Evolutionary conservation across 2,329 filamentous ascomycete genomes (phyloP).

Genomic region (Ceratocystis variospora): DNA sequence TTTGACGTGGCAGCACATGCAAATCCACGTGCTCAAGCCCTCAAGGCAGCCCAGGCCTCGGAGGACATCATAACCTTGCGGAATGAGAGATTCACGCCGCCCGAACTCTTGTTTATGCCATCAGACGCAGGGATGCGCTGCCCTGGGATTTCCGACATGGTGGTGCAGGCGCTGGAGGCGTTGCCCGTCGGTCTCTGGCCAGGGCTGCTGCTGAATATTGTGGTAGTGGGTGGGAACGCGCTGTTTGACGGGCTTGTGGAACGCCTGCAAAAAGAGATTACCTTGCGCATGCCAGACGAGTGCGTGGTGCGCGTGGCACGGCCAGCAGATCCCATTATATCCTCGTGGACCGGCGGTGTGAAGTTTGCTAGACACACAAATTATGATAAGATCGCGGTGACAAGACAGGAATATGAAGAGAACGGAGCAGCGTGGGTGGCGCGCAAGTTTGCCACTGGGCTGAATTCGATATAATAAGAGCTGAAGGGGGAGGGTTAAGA

Average conservation of each 20-base stretch:
- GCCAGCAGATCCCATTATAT: constrained; percentile 59
- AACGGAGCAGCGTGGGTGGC: constrained; percentile 62
- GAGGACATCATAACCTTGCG: constrained; percentile 79
- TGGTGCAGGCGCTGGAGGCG: constrained; percentile 61
- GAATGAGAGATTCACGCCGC: constrained; percentile 83
- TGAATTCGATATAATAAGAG: constrained; percentile 11
- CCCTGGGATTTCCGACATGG: constrained; percentile 66
- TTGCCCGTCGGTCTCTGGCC: constrained; percentile 77
- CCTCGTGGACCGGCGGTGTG: constrained; percentile 76
- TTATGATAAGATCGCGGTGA: constrained; percentile 58
- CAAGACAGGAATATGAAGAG: constrained; percentile 81
- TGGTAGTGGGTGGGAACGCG: constrained; percentile 78
- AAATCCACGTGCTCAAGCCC: constrained; percentile 26
- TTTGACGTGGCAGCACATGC: constrained; percentile 57
- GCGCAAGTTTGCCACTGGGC: constrained; percentile 45
- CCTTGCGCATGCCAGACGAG: constrained; percentile 57
- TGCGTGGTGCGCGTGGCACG: constrained; percentile 62
- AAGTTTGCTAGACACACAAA: constrained; percentile 57
- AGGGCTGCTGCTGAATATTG: constrained; percentile 68
- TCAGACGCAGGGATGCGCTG: constrained; percentile 74
- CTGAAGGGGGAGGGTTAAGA: neutral
- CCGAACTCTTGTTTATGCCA: constrained; percentile 80
- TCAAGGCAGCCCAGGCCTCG: constrained; percentile 32
- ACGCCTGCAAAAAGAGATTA: constrained; percentile 61
- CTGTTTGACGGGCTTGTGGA: constrained; percentile 69